A percentile compares a stretch with the other conserved stretches of the same genome.
phyloP scores from a whole-genome alignment of 2,329 filamentous ascomycete genomes.

The Aspergillus transmontanensis region DNA sequence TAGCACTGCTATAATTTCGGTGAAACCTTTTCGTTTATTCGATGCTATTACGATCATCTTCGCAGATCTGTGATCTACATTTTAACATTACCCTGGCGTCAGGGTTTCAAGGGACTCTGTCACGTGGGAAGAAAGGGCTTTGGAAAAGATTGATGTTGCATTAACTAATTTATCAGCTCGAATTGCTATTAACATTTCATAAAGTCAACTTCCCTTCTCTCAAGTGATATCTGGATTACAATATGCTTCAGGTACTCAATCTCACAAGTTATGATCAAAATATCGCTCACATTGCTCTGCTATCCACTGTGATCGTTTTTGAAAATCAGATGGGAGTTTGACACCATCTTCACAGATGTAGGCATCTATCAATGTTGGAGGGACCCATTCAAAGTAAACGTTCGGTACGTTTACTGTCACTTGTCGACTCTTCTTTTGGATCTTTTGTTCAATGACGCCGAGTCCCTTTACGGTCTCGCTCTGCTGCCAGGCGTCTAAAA shows the following conservation, averaged over 20 bases:
- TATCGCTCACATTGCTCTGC: neutral
- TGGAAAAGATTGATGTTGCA: neutral
- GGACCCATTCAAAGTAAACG: neutral
- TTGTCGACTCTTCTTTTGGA: neutral
- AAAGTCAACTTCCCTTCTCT: neutral
- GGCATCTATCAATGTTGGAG: neutral
- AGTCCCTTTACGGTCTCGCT: neutral
- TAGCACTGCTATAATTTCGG: neutral
- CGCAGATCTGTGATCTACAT: neutral
- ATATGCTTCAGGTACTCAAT: neutral
- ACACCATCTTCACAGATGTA: neutral
- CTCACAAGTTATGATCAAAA: neutral
- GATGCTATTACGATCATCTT: neutral
- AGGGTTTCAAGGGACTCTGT: neutral
- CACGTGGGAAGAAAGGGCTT: neutral
- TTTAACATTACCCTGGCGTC: neutral
- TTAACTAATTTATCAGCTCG: neutral
- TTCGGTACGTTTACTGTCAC: neutral
- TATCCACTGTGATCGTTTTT: neutral
- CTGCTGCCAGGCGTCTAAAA: neutral
- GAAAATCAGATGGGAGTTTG: neutral
- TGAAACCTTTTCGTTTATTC: neutral
- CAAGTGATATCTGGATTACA: neutral
- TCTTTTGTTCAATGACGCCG: neutral
- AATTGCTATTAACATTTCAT: neutral